Evolutionary conservation across 1,284 basidiomycete genomes (phyloP), one percentile per base, ranked within the genome.

Genomic region (Fomitopsis schrenkii): DNA sequence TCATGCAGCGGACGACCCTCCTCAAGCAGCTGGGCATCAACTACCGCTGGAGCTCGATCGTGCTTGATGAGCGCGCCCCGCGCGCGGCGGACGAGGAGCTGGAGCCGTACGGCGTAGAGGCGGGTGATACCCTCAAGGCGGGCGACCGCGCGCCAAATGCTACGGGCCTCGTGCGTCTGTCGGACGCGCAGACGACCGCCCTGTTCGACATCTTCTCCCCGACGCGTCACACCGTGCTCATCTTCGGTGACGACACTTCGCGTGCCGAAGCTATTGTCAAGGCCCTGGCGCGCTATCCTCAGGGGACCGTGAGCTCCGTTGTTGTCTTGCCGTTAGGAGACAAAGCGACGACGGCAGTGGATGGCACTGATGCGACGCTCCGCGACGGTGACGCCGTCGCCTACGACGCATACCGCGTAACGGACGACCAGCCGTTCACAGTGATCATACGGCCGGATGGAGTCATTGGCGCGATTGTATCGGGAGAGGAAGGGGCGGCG

Each of bases 121-220:
- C 5, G 2, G 26, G 9, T 0, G 57, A 63, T 14, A 66, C 64
- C 8, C 28, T 80, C 8, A 71, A 74, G 19, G 80, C 79, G 1
- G 81, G 80, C 0, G 80, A 83, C 62, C 68, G 80, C 38, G 79
- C 80, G 14, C 80, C 80, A 0, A 76, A 80, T 35, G 76, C 80
- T 1, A 72, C 79, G 7, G 74, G 67, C 5, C 69, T 81, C 6
- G 54, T 67, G 42, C 60, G 62, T 12, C 59, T 62, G 8, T 35
- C 19, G 28, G 35, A 35, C 17, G 14, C 35, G 7, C 35, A 45
- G 28, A n/a, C 55, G n/a, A 63, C 59, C 8, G 60, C 42, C 7
- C 30, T 64, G 30, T 67, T 70, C 62, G 46, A 63, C 14, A 59
- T 71, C 15, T 60, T 64, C 40, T 17, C 63, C 38, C 38, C 48